Base-by-base conservation (phyloP, 2,329 filamentous ascomycete genomes). In the Aspergillus pseudoglaucus region DNA sequence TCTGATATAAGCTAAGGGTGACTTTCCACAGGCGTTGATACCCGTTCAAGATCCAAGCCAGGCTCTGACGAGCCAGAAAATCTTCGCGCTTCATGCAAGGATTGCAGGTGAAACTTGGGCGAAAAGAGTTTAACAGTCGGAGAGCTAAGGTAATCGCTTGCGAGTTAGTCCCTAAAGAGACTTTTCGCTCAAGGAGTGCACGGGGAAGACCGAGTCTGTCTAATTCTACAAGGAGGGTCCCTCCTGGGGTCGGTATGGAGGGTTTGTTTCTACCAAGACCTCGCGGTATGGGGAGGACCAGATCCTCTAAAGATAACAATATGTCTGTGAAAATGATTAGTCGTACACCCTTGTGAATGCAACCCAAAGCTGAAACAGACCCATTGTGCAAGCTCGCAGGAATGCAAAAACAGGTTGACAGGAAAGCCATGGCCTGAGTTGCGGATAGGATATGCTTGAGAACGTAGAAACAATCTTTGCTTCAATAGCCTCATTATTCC, bases 401-500 rank as follows among this genome's bases (percentile, higher is more conserved):
- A 71, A 64, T 20, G 57, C 54, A 47, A 63, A 52, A 42, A 65
- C 57, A 4, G 61, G 59, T 50, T 60, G 56, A 17, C 55, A 61
- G 18, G 60, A 59, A 45, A 61, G 52, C 45, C 59, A 62, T 15
- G 58, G 53, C 20, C 56, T 66, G 30, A 62, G 63, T 41, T 69
- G 65, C 17, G 60, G 52, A 46, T 48, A 56, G 20, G 53, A 55
- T 47, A 71, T 60, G 27, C 53, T 65, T 53, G 54, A 63, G 44
- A 56, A 73, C 53, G 59, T 65, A 57, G 37, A 50, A 51, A 40
- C 74, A 47, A 59, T 67, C 49, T 66, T 64, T 20, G 70, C 57
- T 43, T 70, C 69, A 8, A 80, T 57, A 17, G 56, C 52, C 22
- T 69, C 60, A 48, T 72, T 68, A 32, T 68, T 67, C 48, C 68